Percentiles rank a stretch among this genome's conserved stretches.
Conservation (phyloP, 208 protist genomes). For the Crithidia sp. region DNA sequence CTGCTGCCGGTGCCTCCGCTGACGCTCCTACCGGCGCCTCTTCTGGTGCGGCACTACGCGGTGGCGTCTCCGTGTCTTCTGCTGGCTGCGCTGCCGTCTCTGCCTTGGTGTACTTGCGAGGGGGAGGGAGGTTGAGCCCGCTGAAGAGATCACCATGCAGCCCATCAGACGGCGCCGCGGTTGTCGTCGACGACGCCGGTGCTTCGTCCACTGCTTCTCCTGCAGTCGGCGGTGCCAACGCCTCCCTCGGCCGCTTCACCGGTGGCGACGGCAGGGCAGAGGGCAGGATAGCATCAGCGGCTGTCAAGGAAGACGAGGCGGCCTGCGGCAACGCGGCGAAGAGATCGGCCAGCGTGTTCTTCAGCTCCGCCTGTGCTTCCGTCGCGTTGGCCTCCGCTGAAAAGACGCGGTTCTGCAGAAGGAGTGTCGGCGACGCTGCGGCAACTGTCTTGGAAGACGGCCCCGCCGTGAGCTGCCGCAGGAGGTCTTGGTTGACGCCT, state of each 20-base stretch:
- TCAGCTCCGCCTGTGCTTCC: slow-evolving; percentile 28
- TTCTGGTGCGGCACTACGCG: background rate
- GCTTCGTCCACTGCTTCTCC: background rate
- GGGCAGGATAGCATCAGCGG: slow-evolving; percentile 1
- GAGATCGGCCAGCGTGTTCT: slow-evolving; percentile 25
- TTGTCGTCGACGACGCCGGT: background rate
- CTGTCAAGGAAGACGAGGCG: background rate
- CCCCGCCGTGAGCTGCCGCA: slow-evolving; percentile 32
- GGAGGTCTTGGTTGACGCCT: slow-evolving; percentile 34
- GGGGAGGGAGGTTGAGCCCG: slow-evolving; percentile 17
- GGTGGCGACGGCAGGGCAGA: slow-evolving; percentile 8
- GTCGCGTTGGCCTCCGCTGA: background rate
- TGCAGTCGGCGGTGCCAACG: background rate
- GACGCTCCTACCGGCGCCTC: background rate
- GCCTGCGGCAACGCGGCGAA: slow-evolving; percentile 26
- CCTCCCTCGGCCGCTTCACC: slow-evolving; percentile 28
- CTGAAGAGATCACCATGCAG: slow-evolving; percentile 15
- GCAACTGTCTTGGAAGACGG: slow-evolving; percentile 6
- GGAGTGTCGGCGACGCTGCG: background rate
- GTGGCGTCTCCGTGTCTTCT: background rate
- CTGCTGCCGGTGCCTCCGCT: background rate
- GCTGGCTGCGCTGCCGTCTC: slow-evolving; percentile 6
- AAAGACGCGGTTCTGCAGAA: background rate
- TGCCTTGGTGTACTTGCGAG: slow-evolving; percentile 18
- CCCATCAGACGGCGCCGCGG: background rate